Conservation (phyloP, 805 yeast species). For the Cyberlindnera americana region DNA sequence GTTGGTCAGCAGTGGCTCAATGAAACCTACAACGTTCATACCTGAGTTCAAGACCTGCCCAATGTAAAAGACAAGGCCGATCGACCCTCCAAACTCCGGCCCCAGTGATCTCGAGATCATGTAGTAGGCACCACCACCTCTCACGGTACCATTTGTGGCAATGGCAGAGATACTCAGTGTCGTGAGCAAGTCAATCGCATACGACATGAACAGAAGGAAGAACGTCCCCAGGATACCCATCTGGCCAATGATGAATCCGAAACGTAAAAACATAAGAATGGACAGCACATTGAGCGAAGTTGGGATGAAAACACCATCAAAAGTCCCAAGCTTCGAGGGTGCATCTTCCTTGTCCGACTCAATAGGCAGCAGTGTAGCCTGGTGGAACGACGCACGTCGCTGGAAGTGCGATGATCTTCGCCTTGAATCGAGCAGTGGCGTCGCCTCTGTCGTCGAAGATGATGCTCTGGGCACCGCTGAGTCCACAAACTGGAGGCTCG, state of each 20-base stretch:
- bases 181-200: constrained; percentile 77
- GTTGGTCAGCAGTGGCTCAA: constrained; percentile 83
- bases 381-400: constrained; percentile 18
- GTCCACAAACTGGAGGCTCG: constrained; percentile 7
- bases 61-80: constrained; percentile 88
- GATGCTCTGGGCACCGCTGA: constrained; percentile 6
- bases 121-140: constrained; percentile 98
- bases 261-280: constrained; percentile 90
- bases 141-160: constrained; percentile 94
- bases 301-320: constrained; percentile 90
- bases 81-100: constrained; percentile 97
- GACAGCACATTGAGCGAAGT: constrained; percentile 90
- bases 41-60: constrained; percentile 94
- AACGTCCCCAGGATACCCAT: constrained; percentile 84
- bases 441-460: constrained; percentile 27
- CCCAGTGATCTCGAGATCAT: constrained; percentile 96
- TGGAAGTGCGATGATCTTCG: constrained; percentile 14
- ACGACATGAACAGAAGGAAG: constrained; percentile 64
- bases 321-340: constrained; percentile 64
- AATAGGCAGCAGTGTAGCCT: constrained; percentile 5
- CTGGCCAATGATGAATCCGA: constrained; percentile 94
- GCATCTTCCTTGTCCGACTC: constrained; percentile 2
- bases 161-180: constrained; percentile 91
- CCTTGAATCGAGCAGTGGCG: constrained; percentile 24
- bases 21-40: constrained; percentile 91